Conservation (phyloP, 108 stramenopile species). For the Cylindrotheca closterium region DNA sequence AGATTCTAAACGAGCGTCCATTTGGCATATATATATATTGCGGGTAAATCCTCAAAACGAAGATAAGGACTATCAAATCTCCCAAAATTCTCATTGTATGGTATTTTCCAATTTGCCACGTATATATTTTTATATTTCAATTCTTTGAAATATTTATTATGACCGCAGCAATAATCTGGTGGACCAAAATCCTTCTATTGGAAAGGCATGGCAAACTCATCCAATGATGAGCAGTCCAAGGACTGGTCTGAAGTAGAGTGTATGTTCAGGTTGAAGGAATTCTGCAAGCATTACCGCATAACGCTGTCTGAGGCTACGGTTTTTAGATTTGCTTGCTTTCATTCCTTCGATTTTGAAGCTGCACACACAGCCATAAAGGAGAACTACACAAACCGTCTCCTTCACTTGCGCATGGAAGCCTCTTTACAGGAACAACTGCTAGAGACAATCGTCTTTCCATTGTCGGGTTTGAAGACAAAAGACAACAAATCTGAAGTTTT, state of each 20-base stretch:
- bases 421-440: neutral
- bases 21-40: too few species aligned
- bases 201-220: too few species aligned
- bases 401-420: neutral
- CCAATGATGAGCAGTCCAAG: too few species aligned
- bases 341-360: neutral
- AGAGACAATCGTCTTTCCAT: constrained; percentile 37
- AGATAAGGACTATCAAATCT: too few species aligned
- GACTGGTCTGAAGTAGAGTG: neutral
- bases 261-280: neutral
- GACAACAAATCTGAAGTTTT: constrained; percentile 44
- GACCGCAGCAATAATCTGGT: too few species aligned
- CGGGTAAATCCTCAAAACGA: too few species aligned
- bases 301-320: neutral
- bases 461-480: constrained; percentile 42
- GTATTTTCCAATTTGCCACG: too few species aligned
- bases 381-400: neutral
- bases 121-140: too few species aligned
- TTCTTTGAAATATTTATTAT: too few species aligned
- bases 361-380: neutral
- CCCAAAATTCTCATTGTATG: too few species aligned
- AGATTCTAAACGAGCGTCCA: too few species aligned
- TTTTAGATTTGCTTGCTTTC: neutral
- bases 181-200: too few species aligned
- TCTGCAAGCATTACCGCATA: neutral